Conservation (phyloP, 805 yeast species). For the Saccharomyces eubayanus region DNA sequence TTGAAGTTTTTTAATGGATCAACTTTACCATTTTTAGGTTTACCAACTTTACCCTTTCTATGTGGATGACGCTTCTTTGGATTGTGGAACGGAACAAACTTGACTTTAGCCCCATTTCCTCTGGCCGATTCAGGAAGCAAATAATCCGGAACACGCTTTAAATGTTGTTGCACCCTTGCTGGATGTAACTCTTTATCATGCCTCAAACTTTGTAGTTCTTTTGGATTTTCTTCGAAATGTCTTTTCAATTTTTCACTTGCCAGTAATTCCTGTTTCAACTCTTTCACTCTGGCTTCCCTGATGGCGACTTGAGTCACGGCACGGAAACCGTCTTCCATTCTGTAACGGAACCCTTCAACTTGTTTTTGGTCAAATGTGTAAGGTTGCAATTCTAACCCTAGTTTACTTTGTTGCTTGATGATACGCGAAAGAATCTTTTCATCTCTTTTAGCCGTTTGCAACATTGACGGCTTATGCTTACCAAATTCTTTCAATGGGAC, state of each 20-base stretch:
- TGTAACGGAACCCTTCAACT: slow-evolving; percentile 89
- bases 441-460: slow-evolving; percentile 66
- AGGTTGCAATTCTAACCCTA: slow-evolving; percentile 72
- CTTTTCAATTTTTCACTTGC: slow-evolving; percentile 85
- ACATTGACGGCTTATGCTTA: slow-evolving; percentile 73
- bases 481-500: slow-evolving; percentile 79
- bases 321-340: slow-evolving; percentile 95
- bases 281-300: slow-evolving; percentile 88
- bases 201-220: slow-evolving; percentile 77
- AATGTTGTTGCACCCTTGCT: slow-evolving; percentile 70
- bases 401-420: slow-evolving; percentile 62
- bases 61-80: slow-evolving; percentile 32
- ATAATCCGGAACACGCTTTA: slow-evolving; percentile 89
- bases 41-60: slow-evolving; percentile 33
- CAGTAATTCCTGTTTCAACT: slow-evolving; percentile 76
- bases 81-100: slow-evolving; percentile 63
- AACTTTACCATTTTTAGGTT: slow-evolving; percentile 39
- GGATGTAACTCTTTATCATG: slow-evolving; percentile 88
- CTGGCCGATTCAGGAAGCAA: slow-evolving; percentile 75
- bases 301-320: slow-evolving; percentile 84
- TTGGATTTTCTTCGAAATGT: slow-evolving; percentile 95
- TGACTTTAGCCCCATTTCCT: slow-evolving; percentile 45
- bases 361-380: slow-evolving; percentile 87
- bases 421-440: slow-evolving; percentile 78
- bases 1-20: slow-evolving; percentile 61